Evolutionary conservation across 495 filamentous ascomycete species (phyloP), one percentile per base, ranked within the genome.

Genomic region (Delitschia confertaspora): DNA sequence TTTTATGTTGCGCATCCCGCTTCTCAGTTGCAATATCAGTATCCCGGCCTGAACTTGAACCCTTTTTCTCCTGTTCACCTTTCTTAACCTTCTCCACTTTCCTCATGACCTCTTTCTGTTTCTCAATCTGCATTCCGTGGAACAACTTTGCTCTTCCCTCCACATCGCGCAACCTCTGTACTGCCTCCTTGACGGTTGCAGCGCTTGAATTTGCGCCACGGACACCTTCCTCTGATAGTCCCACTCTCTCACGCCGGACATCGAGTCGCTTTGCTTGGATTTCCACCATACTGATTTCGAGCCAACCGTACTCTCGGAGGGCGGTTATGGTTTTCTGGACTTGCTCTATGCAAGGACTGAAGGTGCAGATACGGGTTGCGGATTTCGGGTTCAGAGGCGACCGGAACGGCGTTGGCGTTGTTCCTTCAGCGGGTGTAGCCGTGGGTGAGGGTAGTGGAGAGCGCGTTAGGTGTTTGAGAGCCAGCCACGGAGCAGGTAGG

Each of bases 341-440:
- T 62, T 98, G 91, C 64, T 98, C 91, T 55, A 98, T 88, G 61
- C 91, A 98, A 0, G 91, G 91, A 6, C 82, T 88, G 67, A 98
- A 98, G 2, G 88, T 89, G 64, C 91, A 98, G 47, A 98, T 67
- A 47, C 86, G 72, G 14, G 76, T 74, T 2, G 84, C 65, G 20
- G 71, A 65, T 4, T 67, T 67, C 0, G 83, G 77, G 47, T 87
- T 77, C 3, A 98, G 71, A 0, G 86, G 78, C 0, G 84, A 85
- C 17, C 65, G 60, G 66, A 73, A 77, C 6, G 50, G 47, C 27
- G 34, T 34, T 19, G 29, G 13, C 4, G 42, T n/a, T 34, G 60
- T 26, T 1, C 61, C 65, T 19, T 39, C 30, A 6, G 16, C 29
- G 23, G n/a, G 10, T 11, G 29, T 13, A 6, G 36, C 17, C 2